phyloP scores from a whole-genome alignment of 169 alveolate species.

The Plasmodium vivax region DNA sequence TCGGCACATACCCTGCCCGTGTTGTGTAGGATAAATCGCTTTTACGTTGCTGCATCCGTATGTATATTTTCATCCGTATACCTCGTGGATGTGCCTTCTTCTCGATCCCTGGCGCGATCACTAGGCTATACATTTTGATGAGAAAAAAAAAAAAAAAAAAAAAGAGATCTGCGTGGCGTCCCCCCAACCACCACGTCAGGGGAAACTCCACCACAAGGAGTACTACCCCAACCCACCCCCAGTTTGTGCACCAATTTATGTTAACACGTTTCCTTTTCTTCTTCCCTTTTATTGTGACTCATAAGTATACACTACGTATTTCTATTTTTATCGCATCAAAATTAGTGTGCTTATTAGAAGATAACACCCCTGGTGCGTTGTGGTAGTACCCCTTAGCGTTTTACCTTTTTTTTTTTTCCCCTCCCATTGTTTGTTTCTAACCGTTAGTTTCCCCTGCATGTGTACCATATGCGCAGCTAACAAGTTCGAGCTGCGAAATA shows the following conservation, averaged over 20 bases:
- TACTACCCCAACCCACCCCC: background rate
- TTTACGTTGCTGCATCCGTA: background rate
- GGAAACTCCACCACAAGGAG: background rate
- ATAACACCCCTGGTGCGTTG: background rate
- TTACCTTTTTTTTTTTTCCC: background rate
- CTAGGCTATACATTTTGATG: background rate
- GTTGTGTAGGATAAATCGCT: background rate
- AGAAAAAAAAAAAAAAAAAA: background rate
- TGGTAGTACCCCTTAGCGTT: background rate
- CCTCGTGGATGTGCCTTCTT: background rate
- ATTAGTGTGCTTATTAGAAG: background rate
- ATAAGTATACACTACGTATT: background rate
- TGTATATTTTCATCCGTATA: background rate
- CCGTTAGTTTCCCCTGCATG: background rate
- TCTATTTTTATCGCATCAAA: background rate
- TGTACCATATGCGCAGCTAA: background rate
- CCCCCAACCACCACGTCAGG: background rate
- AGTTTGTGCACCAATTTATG: background rate
- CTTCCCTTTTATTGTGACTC: background rate
- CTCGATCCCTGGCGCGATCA: background rate
- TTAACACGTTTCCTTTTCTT: too few species aligned
- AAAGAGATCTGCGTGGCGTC: background rate
- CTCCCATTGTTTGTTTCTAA: background rate
- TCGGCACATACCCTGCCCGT: background rate
- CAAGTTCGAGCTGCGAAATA: background rate